Evolutionary conservation across 2,329 filamentous ascomycete species (phyloP).

Genomic region (Calonectria henricotiae): DNA sequence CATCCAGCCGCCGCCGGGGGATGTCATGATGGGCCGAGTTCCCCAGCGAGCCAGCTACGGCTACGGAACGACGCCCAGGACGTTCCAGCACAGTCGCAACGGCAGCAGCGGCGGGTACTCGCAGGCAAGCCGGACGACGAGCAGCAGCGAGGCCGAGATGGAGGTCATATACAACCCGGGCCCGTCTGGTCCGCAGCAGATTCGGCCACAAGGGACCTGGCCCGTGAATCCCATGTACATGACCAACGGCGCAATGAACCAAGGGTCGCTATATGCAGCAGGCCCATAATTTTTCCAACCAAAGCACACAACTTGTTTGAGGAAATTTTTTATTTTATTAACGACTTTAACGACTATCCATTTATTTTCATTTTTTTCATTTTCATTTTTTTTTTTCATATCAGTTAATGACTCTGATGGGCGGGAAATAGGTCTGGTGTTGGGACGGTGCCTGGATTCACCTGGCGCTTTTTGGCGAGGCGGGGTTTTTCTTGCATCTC

Average conservation of each 20-base stretch:
- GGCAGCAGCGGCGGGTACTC: slow-evolving; percentile 58
- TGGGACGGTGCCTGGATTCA: slow-evolving; percentile 18
- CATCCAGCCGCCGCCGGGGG: slow-evolving; percentile 38
- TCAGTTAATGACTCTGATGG: slow-evolving; percentile 25
- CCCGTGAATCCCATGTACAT: slow-evolving; percentile 47
- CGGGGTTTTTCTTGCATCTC: slow-evolving; percentile 14
- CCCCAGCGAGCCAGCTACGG: slow-evolving; percentile 51
- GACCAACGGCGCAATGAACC: slow-evolving; percentile 36
- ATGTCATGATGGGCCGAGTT: slow-evolving; percentile 33
- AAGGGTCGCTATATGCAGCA: slow-evolving; percentile 45
- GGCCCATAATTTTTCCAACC: slow-evolving; percentile 40
- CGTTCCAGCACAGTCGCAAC: slow-evolving; percentile 54
- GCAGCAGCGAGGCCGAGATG: slow-evolving; percentile 53
- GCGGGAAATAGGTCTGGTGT: slow-evolving; percentile 15
- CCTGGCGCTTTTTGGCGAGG: slow-evolving; percentile 9
- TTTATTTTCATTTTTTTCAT: neutral
- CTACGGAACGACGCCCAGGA: slow-evolving; percentile 54
- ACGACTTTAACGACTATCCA: slow-evolving; percentile 2
- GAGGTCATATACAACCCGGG: slow-evolving; percentile 48
- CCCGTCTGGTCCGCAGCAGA: slow-evolving; percentile 46
- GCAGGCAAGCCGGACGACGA: slow-evolving; percentile 56
- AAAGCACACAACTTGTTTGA: neutral
- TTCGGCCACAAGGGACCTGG: slow-evolving; percentile 45
- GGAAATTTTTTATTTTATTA: slow-evolving; percentile 6
- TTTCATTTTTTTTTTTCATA: neutral